Evolutionary conservation across 1,284 basidiomycete species (phyloP), one percentile per base, ranked within the genome.

Genomic region (Ganoderma multipileum): DNA sequence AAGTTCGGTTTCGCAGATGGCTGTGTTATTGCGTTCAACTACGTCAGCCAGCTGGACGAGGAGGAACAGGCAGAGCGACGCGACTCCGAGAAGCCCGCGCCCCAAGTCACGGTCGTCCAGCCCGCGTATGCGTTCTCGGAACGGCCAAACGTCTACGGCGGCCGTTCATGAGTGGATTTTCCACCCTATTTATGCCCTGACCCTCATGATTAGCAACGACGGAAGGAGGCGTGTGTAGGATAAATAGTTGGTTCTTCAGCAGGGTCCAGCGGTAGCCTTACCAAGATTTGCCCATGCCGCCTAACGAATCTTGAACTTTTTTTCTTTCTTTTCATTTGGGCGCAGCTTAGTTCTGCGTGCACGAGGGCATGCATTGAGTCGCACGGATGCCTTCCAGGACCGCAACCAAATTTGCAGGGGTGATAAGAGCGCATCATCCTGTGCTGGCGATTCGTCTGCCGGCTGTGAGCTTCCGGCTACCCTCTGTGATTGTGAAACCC

Each of bases 21-120:
- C 1, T 77, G 76, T 67, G 72, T 75, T 63, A 79, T 79, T 66
- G 76, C 76, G 61, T 78, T 75, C 71, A 74, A 77, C 71, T 79
- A 79, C 71, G 70, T 76, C 62, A 72, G 76, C 41, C 78, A 79
- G 71, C 74, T 78, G 55, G 44, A 54, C 30, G 78, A 79, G 65
- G 76, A 79, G 74, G 38, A 39, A 33, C 73, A 71, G 36, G 64
- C 67, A 47, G 69, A 70, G 44, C 33, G 55, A 26, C 66, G 71
- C 47, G 73, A 72, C 61, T 65, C 61, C 60, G 71, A 71, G 71
- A 71, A 68, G 68, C 71, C 70, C 42, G 30, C 30, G 18, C 59
- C 60, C 54, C 65, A 69, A 65, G 62, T 75, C 65, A 73, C 73
- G 52, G 47, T 70, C 59, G 65, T 72, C 65, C 50, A 65, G 63